Conservation (phyloP, 202 grass and related monocot species). For the Setaria italica region DNA sequence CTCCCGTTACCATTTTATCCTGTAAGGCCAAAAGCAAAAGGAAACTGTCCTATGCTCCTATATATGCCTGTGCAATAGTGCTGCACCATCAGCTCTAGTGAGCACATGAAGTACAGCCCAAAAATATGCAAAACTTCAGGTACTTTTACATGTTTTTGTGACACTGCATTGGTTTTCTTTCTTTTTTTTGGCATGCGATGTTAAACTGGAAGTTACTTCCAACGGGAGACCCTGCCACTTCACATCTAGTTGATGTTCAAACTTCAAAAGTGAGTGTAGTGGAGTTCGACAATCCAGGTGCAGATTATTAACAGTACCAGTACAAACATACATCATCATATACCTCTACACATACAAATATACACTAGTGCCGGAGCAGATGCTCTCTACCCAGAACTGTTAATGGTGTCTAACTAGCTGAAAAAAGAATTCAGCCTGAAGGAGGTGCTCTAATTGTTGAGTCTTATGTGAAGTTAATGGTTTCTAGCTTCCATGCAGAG, state of each 20-base stretch:
- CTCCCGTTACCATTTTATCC: background rate
- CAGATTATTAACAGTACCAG: background rate
- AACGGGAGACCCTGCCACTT: too few species aligned
- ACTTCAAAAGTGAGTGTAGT: too few species aligned
- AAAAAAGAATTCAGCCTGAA: background rate
- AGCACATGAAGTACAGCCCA: background rate
- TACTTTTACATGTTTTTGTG: too few species aligned
- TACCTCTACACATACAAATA: constrained; percentile 33
- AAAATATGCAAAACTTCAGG: too few species aligned
- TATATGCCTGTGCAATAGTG: background rate
- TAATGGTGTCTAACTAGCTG: constrained; percentile 17
- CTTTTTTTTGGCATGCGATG: too few species aligned
- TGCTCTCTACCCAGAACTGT: background rate
- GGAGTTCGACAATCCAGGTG: background rate
- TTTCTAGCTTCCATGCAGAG: constrained; percentile 20
- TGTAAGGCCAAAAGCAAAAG: background rate
- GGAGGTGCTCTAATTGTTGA: background rate
- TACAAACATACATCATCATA: constrained; percentile 13
- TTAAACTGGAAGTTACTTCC: too few species aligned
- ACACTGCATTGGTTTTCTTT: too few species aligned
- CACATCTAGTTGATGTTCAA: too few species aligned
- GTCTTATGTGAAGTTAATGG: constrained; percentile 10
- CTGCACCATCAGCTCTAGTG: background rate
- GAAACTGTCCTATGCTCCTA: background rate
- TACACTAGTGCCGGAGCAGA: background rate